A percentile compares a stretch with the other conserved stretches of the same genome.
Evolutionary conservation across 2,329 filamentous ascomycete species (phyloP).

Genomic region (Nemania sp.): DNA sequence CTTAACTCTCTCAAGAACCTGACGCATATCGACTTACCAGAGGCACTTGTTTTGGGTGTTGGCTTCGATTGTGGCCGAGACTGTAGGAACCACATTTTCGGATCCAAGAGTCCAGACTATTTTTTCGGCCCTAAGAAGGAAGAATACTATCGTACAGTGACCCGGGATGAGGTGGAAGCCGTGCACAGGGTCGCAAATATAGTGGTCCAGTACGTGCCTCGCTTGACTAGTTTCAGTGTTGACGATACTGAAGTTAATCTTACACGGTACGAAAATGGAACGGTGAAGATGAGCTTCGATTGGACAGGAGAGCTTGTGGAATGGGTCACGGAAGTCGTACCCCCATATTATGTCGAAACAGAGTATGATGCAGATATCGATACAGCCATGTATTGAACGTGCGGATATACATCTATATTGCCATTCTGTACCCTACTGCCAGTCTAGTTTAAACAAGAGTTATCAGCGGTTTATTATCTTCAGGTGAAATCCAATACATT

Average conservation of each 20-base stretch:
- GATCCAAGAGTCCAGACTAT: no score
- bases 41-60: background rate
- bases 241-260: background rate
- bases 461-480: no score
- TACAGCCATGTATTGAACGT: no score
- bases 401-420: no score
- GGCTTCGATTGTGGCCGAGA: constrained; percentile 3
- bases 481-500: no score
- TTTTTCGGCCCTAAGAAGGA: constrained; percentile 3
- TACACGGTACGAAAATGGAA: constrained; percentile 17
- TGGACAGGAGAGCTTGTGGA: constrained; percentile 19
- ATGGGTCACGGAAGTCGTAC: constrained; percentile 8
- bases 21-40: constrained; percentile 17
- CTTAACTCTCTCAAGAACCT: constrained; percentile 11
- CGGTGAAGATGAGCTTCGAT: constrained; percentile 4
- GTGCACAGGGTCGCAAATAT: constrained; percentile 1
- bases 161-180: background rate
- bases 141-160: background rate
- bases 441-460: no score
- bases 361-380: no score
- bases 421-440: no score
- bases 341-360: no score
- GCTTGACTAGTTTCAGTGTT: constrained; percentile 9
- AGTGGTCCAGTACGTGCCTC: constrained; percentile 8
- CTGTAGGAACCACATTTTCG: constrained; percentile 17